A percentile compares a stretch with the other conserved stretches of the same genome.
Conservation (phyloP, 495 filamentous ascomycete species). For the Penicillium nucicola region DNA sequence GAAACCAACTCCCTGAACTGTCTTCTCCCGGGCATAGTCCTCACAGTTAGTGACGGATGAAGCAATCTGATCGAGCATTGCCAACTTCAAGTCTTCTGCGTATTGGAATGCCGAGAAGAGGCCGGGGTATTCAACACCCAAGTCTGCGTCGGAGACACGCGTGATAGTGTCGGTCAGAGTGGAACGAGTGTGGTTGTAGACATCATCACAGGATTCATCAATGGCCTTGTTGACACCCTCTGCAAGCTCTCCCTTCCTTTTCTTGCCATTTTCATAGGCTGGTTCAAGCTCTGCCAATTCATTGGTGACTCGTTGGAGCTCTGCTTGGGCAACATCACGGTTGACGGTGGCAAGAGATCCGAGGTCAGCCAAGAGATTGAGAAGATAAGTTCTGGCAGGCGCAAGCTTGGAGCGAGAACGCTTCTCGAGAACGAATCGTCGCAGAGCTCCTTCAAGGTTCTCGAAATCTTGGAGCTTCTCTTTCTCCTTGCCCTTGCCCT, state of each 20-base stretch:
- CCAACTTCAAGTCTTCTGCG: constrained; percentile 86
- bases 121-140: constrained; percentile 83
- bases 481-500: constrained; percentile 86
- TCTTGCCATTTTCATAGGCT: constrained; percentile 76
- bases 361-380: constrained; percentile 86
- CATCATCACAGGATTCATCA: constrained; percentile 77
- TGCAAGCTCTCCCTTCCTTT: constrained; percentile 74
- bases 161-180: constrained; percentile 68
- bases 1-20: constrained; percentile 75
- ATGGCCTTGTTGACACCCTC: constrained; percentile 78
- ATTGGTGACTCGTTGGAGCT: constrained; percentile 77
- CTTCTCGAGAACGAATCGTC: constrained; percentile 95
- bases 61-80: constrained; percentile 86
- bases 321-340: constrained; percentile 76
- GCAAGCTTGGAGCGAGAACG: constrained; percentile 92
- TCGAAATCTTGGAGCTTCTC: constrained; percentile 88
- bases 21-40: constrained; percentile 74
- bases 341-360: constrained; percentile 82
- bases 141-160: constrained; percentile 69
- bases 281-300: constrained; percentile 83
- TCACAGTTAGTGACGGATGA: constrained; percentile 75
- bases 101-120: constrained; percentile 83
- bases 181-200: constrained; percentile 77
- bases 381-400: constrained; percentile 92
- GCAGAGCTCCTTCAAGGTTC: constrained; percentile 78